Base-by-base conservation (phyloP, 2,329 filamentous ascomycete species). In the Ascocoryne sarcoides region DNA sequence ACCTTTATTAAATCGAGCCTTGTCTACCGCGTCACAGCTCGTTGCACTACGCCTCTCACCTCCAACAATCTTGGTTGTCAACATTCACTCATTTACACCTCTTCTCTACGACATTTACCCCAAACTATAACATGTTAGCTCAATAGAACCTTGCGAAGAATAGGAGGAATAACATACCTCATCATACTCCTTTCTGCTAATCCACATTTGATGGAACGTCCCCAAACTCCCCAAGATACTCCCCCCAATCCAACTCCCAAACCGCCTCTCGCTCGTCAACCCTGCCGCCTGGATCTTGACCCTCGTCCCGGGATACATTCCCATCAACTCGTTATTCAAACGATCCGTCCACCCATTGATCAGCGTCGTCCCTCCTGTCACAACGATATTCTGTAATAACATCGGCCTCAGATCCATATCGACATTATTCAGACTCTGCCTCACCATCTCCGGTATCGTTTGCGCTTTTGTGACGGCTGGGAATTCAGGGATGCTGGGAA, bases 151-250 rank as follows among this genome's bases (percentile, higher is more conserved):
- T n/a, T n/a, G n/a, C n/a, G n/a, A n/a, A n/a, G n/a, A n/a, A n/a
- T n/a, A n/a, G n/a, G n/a, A n/a, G n/a, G n/a, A n/a, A n/a, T n/a
- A n/a, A n/a, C n/a, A n/a, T n/a, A n/a, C n/a, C n/a, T n/a, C 93
- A 49, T 95, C 88, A 56, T 95, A 96, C 68, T 98, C 92, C 70
- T 95, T 94, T 64, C 80, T 86, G 17, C 83, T 90, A 54, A 98
- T 93, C 92, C 92, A 98, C 84, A 98, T 90, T 69, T 98, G 92
- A 67, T 98, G 92, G 66, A 98, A 98, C 10, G 89, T 95, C 8
- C 93, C 93, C 65, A 98, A 64, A 63, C 89, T 95, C 5, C 86
- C 89, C 52, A 98, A 69, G 54, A 98, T 95, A 64, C 88, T 95
- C 33, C 92, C 92, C 34, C 93, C 92, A 52, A 98, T 88, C 90